A percentile compares a stretch with the other conserved stretches of the same genome.
Conservation (phyloP, 306 rosid species). For the Cicer arietinum region DNA sequence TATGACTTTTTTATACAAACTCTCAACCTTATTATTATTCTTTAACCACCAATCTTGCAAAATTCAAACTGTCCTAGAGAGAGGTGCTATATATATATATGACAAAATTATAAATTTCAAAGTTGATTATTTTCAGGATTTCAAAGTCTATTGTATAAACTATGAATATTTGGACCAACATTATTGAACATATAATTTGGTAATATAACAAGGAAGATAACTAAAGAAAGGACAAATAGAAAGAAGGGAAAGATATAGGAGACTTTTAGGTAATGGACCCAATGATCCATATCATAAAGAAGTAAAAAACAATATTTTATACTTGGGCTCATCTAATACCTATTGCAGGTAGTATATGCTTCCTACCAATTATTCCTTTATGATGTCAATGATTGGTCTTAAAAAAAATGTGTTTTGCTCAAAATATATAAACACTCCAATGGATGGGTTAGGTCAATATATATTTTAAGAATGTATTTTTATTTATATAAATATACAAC, state of each 20-base stretch:
- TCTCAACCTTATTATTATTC: background rate
- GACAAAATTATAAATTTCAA: background rate
- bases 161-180: conserved; percentile 45
- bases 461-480: conserved; percentile 41
- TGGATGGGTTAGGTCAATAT: conserved; percentile 66
- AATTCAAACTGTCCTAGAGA: conserved; percentile 35
- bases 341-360: conserved; percentile 65
- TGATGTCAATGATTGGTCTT: conserved; percentile 65
- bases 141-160: conserved; percentile 21
- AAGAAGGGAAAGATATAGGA: conserved; percentile 46
- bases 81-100: background rate
- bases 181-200: conserved; percentile 52
- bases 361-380: conserved; percentile 73
- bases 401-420: conserved; percentile 49
- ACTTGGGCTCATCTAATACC: conserved; percentile 56
- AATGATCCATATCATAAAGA: conserved; percentile 48
- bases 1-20: too few species aligned
- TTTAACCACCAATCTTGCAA: conserved; percentile 33
- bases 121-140: conserved; percentile 30
- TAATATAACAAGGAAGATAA: conserved; percentile 15
- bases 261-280: conserved; percentile 57
- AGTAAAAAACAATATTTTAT: conserved; percentile 48
- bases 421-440: conserved; percentile 39
- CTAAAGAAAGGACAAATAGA: conserved; percentile 40
- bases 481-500: background rate